Conservation (phyloP, 2,329 filamentous ascomycete genomes). For the Fusarium sacchari region DNA sequence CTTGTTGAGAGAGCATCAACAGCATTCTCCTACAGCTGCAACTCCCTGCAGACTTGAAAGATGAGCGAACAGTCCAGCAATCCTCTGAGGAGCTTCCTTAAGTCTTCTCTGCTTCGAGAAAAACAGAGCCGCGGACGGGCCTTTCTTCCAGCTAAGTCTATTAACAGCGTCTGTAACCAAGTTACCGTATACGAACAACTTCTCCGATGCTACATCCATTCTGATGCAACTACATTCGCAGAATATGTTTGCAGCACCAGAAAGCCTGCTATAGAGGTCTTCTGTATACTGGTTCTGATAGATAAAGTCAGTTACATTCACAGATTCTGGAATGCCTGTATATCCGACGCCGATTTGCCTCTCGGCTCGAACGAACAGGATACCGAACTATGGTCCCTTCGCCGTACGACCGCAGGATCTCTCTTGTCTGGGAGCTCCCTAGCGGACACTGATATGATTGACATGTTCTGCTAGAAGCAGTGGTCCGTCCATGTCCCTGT, state of each 20-base stretch:
- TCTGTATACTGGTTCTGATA: not conserved
- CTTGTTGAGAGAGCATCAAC: not conserved
- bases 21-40: not conserved
- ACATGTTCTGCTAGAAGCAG: not conserved
- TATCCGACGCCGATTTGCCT: not conserved
- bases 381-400: not conserved
- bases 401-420: too few species aligned
- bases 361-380: not conserved
- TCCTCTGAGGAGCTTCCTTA: not conserved
- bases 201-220: not conserved
- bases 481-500: not conserved
- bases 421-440: not conserved
- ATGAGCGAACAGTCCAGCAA: not conserved
- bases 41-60: not conserved
- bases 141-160: not conserved
- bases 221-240: not conserved
- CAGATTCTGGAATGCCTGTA: not conserved
- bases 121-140: not conserved
- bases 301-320: not conserved
- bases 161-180: not conserved
- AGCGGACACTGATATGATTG: not conserved
- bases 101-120: not conserved
- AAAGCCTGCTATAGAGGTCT: not conserved
- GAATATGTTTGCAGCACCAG: not conserved
- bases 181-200: not conserved